phyloP scores from a whole-genome alignment of 2,329 filamentous ascomycete genomes.

The Emydomyces testavorans region DNA sequence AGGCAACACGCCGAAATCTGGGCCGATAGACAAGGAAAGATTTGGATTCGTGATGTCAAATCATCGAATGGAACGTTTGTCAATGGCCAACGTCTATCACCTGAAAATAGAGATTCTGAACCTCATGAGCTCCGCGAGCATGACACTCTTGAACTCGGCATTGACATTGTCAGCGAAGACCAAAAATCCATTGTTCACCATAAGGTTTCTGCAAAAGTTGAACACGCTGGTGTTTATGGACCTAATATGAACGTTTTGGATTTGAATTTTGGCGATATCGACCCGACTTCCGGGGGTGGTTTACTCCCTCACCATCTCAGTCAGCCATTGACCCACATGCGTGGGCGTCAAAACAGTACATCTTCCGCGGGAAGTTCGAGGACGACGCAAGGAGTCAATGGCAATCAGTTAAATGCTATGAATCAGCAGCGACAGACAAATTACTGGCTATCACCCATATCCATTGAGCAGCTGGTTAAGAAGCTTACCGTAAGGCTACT shows the following conservation, averaged over 20 bases:
- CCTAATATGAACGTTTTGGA: constrained; percentile 60
- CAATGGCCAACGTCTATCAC: constrained; percentile 78
- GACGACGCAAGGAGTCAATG: constrained; percentile 44
- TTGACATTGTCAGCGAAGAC: constrained; percentile 97
- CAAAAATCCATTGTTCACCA: constrained; percentile 98
- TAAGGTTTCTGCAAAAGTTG: constrained; percentile 93
- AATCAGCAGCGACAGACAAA: constrained; percentile 64
- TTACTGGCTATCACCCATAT: constrained; percentile 78
- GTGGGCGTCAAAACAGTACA: constrained; percentile 58
- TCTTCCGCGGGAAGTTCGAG: constrained; percentile 53
- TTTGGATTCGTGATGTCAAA: constrained; percentile 95
- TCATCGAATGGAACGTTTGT: constrained; percentile 98
- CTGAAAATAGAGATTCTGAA: constrained; percentile 91
- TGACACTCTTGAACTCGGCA: constrained; percentile 87
- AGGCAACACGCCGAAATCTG: constrained; percentile 94
- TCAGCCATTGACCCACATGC: constrained; percentile 52
- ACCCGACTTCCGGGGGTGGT: constrained; percentile 60
- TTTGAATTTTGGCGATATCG: constrained; percentile 84
- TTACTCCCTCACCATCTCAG: constrained; percentile 60
- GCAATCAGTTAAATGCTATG: constrained; percentile 46
- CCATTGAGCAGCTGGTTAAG: constrained; percentile 90
- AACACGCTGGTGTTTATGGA: constrained; percentile 77
- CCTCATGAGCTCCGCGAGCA: constrained; percentile 84
- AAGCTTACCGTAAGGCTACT: constrained; percentile 54
- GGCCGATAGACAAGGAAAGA: constrained; percentile 72